Evolutionary conservation across 192 early-diverging fungal species (phyloP), one percentile per base, ranked within the genome.

Genomic region (Coemansia sp.): DNA sequence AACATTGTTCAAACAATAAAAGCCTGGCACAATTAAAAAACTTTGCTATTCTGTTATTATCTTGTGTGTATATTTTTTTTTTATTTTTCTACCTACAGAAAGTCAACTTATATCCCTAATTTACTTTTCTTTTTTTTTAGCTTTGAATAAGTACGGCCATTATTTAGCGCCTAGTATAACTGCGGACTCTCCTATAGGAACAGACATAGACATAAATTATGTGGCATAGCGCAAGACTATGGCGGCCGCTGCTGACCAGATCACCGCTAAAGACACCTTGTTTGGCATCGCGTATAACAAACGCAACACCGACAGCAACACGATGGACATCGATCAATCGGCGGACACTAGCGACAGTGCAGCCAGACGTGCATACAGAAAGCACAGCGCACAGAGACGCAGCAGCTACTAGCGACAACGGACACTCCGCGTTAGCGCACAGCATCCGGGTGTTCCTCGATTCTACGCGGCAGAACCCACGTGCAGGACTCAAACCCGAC

Each of bases 391-490:
- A 28, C 8, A 32, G 34, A 5, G 48, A 18, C n/a, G 8, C 48
- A 38, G n/a, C 64, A 29, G n/a, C 34, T n/a, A 45, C 11, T 14
- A 11, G 5, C 42, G 12, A 45, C 14, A 34, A 2, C 14, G 34
- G 31, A 4, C 32, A 57, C 30, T 50, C 49, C 8, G 62, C 52
- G 16, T 38, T 76, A 34, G 67, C 66, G 34, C 64, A 67, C 38
- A 72, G 64, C 52, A 82, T 82, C 32, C 73, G 79, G 61, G 66
- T 70, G 29, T 83, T 83, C 29, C 68, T 83, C 29, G 34, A 16
- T 8, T 64, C 69, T 14, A 83, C 80, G 18, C 71, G 78, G 1
- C 83, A 84, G 66, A 60, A 69, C 40, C 72, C 83, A 17, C 83
- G 83, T 6, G 77, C 78, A 2, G 78, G 78, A 1, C 75, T 80